Evolutionary conservation across 164 flowering plant species (phyloP).

Genomic region (Paratinospora sagittata): DNA sequence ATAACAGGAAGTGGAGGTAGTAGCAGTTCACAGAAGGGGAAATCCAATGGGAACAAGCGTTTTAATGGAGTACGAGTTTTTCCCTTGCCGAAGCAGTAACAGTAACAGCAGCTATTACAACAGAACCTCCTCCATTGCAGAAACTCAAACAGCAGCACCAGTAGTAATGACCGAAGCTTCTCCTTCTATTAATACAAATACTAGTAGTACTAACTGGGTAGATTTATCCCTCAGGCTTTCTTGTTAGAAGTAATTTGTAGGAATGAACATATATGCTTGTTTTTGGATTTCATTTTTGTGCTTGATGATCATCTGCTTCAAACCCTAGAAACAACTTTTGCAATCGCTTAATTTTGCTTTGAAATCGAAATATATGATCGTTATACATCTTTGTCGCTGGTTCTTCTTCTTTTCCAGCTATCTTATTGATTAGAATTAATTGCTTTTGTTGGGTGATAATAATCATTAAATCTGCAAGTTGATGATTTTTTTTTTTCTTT

Average conservation of each 20-base stretch:
- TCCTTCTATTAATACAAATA: constrained; percentile 3
- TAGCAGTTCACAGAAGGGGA: constrained; percentile 19
- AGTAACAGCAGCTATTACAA: not conserved
- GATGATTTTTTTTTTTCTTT: too few relatives aligned
- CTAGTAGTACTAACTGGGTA: constrained; percentile 5
- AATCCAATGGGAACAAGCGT: not conserved
- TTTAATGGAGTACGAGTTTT: constrained; percentile 24
- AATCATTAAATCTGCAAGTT: not conserved
- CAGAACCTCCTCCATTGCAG: constrained; percentile 1
- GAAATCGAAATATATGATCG: too few relatives aligned
- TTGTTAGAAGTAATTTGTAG: constrained; percentile 10
- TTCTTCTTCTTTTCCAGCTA: too few relatives aligned
- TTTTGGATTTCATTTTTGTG: not conserved
- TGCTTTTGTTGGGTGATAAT: not conserved
- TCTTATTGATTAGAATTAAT: too few relatives aligned
- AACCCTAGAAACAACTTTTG: too few relatives aligned
- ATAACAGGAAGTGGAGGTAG: constrained; percentile 15
- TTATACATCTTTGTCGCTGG: too few relatives aligned
- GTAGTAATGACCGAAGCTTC: constrained; percentile 13
- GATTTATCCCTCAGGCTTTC: constrained; percentile 33
- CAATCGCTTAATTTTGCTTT: too few relatives aligned
- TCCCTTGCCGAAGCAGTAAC: constrained; percentile 13
- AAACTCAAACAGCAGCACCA: constrained; percentile 3
- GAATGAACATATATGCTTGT: not conserved
- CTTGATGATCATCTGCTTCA: not conserved